Evolutionary conservation across 345 rosid species (phyloP).

Genomic region (Citrus unshiu): DNA sequence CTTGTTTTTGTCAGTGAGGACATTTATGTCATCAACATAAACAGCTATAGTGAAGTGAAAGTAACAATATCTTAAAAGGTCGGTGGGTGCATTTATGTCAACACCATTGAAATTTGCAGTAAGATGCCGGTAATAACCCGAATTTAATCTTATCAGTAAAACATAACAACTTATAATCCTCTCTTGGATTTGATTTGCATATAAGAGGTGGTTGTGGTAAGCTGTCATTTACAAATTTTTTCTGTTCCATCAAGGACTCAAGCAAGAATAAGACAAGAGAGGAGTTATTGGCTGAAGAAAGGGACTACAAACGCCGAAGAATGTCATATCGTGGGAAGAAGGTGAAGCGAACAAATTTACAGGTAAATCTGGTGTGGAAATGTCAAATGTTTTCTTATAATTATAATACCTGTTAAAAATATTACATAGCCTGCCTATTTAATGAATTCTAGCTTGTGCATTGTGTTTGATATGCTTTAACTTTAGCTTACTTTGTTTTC

Average conservation of each 20-base stretch:
- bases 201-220: not conserved
- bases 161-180: not conserved
- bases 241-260: constrained; percentile 42
- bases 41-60: not conserved
- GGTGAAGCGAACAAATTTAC: constrained; percentile 62
- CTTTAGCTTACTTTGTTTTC: not conserved
- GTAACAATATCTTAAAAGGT: not conserved
- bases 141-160: not conserved
- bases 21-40: not conserved
- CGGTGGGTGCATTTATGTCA: no score
- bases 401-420: not conserved
- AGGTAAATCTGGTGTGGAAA: constrained; percentile 38
- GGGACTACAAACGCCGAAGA: constrained; percentile 95
- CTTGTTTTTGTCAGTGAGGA: not conserved
- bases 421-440: not conserved
- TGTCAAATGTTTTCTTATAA: not conserved
- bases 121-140: not conserved
- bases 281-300: constrained; percentile 92
- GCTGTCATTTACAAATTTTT: not conserved
- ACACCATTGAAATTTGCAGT: not conserved
- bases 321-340: constrained; percentile 98
- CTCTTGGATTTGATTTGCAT: not conserved
- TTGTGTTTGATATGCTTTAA: not conserved
- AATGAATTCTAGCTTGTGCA: not conserved
- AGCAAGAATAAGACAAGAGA: constrained; percentile 68